phyloP scores from a whole-genome alignment of 2,329 filamentous ascomycete genomes.

The Verticillium klebahnii region DNA sequence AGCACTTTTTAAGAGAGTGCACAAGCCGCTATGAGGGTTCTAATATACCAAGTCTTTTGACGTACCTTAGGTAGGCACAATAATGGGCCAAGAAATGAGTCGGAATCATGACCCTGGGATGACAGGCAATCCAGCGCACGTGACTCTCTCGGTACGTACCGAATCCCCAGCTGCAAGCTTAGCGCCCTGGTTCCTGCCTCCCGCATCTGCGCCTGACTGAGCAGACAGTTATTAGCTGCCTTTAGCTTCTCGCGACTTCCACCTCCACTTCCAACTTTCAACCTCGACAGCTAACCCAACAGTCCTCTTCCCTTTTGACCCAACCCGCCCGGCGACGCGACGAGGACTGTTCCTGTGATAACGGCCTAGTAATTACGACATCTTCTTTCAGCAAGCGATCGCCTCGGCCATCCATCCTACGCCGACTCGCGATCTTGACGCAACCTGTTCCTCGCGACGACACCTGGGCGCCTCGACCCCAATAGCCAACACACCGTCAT shows the following conservation, averaged over 20 bases:
- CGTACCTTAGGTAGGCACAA: no score
- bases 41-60: no score
- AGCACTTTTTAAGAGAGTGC: no score
- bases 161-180: not conserved
- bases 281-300: not conserved
- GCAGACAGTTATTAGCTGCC: not conserved
- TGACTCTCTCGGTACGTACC: not conserved
- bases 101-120: no score
- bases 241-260: not conserved
- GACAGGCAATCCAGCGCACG: not conserved
- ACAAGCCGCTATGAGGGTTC: no score
- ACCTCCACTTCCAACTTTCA: not conserved
- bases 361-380: not conserved
- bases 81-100: no score
- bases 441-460: not conserved
- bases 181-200: not conserved
- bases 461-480: not conserved
- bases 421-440: not conserved
- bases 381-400: not conserved
- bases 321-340: not conserved
- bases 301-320: not conserved
- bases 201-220: not conserved
- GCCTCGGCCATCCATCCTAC: not conserved
- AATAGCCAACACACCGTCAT: not conserved
- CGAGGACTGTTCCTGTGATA: not conserved